phyloP scores from a whole-genome alignment of 2,329 filamentous ascomycete species.

The Lachnellula cervina region DNA sequence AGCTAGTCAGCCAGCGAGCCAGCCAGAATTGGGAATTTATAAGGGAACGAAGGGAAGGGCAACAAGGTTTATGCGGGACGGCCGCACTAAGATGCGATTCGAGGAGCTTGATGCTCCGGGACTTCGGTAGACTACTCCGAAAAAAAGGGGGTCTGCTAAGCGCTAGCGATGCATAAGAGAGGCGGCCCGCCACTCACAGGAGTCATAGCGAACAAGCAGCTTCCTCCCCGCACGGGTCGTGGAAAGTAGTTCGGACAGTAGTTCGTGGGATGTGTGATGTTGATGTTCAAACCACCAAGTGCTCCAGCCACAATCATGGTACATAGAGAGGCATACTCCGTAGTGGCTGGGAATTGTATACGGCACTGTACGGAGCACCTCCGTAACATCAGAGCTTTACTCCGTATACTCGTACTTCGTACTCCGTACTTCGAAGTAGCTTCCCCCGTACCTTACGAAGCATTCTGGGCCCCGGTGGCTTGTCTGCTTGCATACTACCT shows the following conservation, averaged over 20 bases:
- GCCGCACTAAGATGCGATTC: background rate
- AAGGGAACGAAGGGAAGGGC: background rate
- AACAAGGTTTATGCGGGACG: slow-evolving; percentile 4
- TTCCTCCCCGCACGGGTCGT: background rate
- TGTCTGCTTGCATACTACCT: too few relatives aligned
- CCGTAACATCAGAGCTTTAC: background rate
- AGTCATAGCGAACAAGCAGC: background rate
- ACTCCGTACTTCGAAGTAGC: background rate
- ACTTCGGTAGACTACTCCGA: slow-evolving; percentile 20
- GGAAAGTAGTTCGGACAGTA: background rate
- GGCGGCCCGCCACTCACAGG: background rate
- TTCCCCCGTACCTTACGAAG: too few relatives aligned
- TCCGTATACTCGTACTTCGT: background rate
- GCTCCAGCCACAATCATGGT: too few relatives aligned
- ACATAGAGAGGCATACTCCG: too few relatives aligned
- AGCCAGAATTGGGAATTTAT: background rate
- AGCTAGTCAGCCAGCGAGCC: too few relatives aligned
- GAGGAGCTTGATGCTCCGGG: slow-evolving; percentile 13
- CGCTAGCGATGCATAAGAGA: slow-evolving; percentile 15
- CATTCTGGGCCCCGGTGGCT: too few relatives aligned
- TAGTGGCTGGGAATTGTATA: too few relatives aligned
- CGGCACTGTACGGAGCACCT: too few relatives aligned
- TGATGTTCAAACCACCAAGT: too few relatives aligned
- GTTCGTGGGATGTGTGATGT: too few relatives aligned
- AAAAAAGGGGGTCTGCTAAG: slow-evolving; percentile 2